These are phyloP conservation scores for Ophiostoma australiae DNA, from an alignment of 2,329 filamentous ascomycete genomes.

Conservation along the genomic window DNA sequence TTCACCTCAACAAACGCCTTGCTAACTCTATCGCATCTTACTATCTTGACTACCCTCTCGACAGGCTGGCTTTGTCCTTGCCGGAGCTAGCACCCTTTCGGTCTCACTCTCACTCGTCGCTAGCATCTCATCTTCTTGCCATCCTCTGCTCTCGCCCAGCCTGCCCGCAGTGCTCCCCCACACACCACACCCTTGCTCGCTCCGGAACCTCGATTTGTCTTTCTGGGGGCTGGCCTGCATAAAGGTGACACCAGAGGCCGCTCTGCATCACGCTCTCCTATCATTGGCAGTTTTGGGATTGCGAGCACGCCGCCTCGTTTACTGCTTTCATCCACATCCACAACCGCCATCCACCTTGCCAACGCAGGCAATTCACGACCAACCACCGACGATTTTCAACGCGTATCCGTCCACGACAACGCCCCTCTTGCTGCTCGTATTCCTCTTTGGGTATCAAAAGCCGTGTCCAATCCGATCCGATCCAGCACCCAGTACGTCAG, in stretches of 20 bases:
- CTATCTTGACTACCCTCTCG: not conserved
- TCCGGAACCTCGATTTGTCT: not conserved
- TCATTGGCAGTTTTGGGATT: not conserved
- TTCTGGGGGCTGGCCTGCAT: not conserved
- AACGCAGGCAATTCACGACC: not conserved
- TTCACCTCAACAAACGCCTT: not conserved
- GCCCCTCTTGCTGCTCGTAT: conserved; percentile 13
- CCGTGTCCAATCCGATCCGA: not conserved
- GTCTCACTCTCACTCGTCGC: not conserved
- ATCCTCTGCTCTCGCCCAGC: not conserved
- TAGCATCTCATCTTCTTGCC: not conserved
- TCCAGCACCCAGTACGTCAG: not conserved
- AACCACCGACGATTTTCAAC: not conserved
- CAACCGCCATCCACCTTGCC: not conserved
- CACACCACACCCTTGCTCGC: not conserved
- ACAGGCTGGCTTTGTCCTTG: not conserved
- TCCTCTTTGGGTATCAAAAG: conserved; percentile 8
- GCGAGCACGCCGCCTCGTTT: not conserved
- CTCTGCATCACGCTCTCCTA: not conserved
- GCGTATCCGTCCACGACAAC: not conserved
- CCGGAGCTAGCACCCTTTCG: not conserved
- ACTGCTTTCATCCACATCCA: not conserved
- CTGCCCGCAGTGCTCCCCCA: not conserved
- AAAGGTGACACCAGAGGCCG: not conserved
- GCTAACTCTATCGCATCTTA: not conserved